A percentile compares a stretch with the other conserved stretches of the same genome.
Conservation (phyloP, 108 stramenopile species). For the Pinguiococcus pyrenoidosus region DNA sequence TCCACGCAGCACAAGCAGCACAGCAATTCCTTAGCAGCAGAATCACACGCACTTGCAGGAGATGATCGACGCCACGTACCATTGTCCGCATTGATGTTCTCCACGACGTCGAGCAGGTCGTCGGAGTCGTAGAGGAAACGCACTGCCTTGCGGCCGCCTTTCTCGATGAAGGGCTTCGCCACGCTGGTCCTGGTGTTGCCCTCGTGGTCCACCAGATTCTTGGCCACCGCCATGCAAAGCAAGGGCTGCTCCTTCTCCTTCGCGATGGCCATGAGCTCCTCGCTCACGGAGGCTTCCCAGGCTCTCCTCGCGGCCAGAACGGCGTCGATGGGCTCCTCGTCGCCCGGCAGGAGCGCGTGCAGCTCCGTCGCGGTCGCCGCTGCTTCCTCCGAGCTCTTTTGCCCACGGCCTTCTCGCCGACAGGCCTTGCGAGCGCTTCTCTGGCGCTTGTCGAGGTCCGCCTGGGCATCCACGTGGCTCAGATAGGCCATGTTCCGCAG, state of each 20-base stretch:
- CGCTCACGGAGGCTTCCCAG: background rate
- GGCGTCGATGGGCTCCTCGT: background rate
- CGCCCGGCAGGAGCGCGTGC: too few species aligned
- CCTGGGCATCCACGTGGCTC: too few species aligned
- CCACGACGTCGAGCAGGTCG: slow-evolving; percentile 31
- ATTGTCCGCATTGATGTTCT: slow-evolving; percentile 9
- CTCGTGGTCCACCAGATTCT: too few species aligned
- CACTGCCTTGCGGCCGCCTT: background rate
- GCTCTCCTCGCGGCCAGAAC: background rate
- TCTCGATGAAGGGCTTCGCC: too few species aligned
- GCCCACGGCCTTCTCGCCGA: too few species aligned
- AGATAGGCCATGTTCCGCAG: too few species aligned
- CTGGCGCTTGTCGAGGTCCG: too few species aligned
- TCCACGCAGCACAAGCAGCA: background rate
- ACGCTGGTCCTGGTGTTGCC: too few species aligned
- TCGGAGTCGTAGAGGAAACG: slow-evolving; percentile 35
- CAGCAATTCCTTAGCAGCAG: slow-evolving; percentile 3
- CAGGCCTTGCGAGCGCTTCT: too few species aligned
- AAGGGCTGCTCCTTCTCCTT: background rate
- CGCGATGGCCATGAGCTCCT: background rate
- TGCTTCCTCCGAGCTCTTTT: too few species aligned
- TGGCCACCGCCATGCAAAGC: background rate
- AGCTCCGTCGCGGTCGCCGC: too few species aligned
- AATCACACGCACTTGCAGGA: slow-evolving; percentile 6
- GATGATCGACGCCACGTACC: slow-evolving; percentile 6